A percentile compares a stretch with the other conserved stretches of the same genome.
phyloP scores from a whole-genome alignment of 176 grass and related monocot genomes.

The Cocos nucifera region DNA sequence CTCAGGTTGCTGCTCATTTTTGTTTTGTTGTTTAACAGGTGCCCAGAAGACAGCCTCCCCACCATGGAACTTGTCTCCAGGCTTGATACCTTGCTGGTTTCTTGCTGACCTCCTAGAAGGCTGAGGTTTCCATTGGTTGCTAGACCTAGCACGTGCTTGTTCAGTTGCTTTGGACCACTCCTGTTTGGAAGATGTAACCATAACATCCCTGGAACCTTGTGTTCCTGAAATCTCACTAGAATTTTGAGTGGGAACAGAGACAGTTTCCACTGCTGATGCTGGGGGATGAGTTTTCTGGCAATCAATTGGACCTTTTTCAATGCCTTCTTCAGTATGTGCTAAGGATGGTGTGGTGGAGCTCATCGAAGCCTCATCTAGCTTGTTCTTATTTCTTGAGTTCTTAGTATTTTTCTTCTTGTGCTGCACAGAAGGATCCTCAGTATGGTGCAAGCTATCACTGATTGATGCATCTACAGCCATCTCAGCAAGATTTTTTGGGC shows the following conservation, averaged over 20 bases:
- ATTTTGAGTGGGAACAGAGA: slow-evolving; percentile 42
- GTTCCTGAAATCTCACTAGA: slow-evolving; percentile 36
- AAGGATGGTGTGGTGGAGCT: slow-evolving; percentile 26
- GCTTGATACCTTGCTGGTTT: slow-evolving; percentile 45
- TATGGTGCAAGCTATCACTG: slow-evolving; percentile 16
- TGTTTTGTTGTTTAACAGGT: slow-evolving; percentile 48
- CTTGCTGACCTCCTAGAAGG: slow-evolving; percentile 47
- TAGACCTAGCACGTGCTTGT: slow-evolving; percentile 26
- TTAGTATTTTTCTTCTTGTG: slow-evolving; percentile 57
- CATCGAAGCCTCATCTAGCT: slow-evolving; percentile 38
- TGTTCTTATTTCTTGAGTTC: slow-evolving; percentile 71
- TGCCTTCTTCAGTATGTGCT: slow-evolving; percentile 24
- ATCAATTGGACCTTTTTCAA: slow-evolving; percentile 25
- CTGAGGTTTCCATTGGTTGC: slow-evolving; percentile 46
- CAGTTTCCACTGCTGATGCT: slow-evolving; percentile 39
- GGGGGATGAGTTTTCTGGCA: slow-evolving; percentile 26
- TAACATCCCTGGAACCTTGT: slow-evolving; percentile 31
- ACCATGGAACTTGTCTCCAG: slow-evolving; percentile 49
- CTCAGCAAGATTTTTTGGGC: slow-evolving; percentile 31
- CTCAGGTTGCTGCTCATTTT: slow-evolving; percentile 41
- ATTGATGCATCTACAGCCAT: slow-evolving; percentile 8
- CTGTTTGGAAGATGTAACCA: slow-evolving; percentile 28
- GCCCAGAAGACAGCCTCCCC: slow-evolving; percentile 64
- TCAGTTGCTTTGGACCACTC: slow-evolving; percentile 29
- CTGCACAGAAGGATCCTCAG: slow-evolving; percentile 45